Evolutionary conservation across 2,329 filamentous ascomycete species (phyloP).

Genomic region (Pyrenophora teres): DNA sequence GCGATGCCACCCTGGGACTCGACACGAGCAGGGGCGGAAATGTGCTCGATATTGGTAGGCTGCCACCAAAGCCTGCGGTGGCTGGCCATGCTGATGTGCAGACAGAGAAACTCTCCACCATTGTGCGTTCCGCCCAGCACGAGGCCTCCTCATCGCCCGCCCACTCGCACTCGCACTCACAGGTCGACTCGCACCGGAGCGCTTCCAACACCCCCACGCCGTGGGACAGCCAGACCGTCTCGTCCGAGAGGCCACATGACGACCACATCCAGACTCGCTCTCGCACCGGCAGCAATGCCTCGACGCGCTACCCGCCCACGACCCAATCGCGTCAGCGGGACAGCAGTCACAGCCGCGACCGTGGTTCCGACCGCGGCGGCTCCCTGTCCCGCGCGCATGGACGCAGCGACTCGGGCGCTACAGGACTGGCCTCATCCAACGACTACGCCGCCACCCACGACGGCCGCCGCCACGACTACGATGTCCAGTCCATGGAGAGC

Average conservation of each 20-base stretch:
- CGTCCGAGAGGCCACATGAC: conserved; percentile 50
- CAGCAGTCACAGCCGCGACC: conserved; percentile 48
- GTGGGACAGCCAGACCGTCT: conserved; percentile 64
- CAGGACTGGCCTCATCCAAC: conserved; percentile 71
- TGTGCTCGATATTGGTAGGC: conserved; percentile 76
- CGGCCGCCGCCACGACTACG: conserved; percentile 85
- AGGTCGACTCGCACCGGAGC: conserved; percentile 46
- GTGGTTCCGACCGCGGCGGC: conserved; percentile 47
- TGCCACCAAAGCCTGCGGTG: conserved; percentile 28
- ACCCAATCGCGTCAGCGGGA: conserved; percentile 40
- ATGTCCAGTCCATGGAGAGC: conserved; percentile 94
- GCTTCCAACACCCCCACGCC: conserved; percentile 63
- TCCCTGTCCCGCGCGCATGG: conserved; percentile 58
- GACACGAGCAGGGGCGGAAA: conserved; percentile 94
- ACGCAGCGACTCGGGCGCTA: conserved; percentile 79
- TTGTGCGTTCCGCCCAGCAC: conserved; percentile 80
- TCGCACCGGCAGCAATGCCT: conserved; percentile 43
- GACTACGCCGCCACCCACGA: conserved; percentile 80
- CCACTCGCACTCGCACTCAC: too few species aligned
- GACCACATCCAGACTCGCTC: conserved; percentile 49
- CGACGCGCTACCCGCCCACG: conserved; percentile 35
- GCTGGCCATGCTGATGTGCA: conserved; percentile 21
- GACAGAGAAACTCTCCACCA: conserved; percentile 89
- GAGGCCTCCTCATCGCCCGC: conserved; percentile 53
- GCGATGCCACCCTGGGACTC: conserved; percentile 86